Evolutionary conservation across 306 rosid species (phyloP).

Genomic region (Cajanus cajan): DNA sequence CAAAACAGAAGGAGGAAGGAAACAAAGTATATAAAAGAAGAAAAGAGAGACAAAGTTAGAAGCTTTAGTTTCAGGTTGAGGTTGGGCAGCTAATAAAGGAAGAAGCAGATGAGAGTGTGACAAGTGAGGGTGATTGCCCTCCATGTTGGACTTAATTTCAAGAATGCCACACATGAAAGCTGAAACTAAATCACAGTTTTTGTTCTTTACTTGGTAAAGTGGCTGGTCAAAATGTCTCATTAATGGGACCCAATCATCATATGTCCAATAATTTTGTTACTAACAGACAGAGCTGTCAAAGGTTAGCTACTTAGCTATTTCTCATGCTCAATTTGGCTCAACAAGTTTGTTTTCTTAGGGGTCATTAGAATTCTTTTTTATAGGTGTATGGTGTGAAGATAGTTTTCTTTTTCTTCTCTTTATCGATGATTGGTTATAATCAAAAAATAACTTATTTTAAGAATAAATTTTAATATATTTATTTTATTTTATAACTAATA

Average conservation of each 20-base stretch:
- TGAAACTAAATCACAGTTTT: not conserved
- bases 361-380: not conserved
- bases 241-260: slow-evolving; percentile 25
- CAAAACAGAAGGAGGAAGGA: slow-evolving; percentile 42
- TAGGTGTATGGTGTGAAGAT: too few species aligned
- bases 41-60: slow-evolving; percentile 35
- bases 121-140: slow-evolving; percentile 24
- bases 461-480: too few species aligned
- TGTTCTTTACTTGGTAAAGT: not conserved
- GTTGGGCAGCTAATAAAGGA: slow-evolving; percentile 50
- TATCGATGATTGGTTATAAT: too few species aligned
- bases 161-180: slow-evolving; percentile 27
- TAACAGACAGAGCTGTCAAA: not conserved
- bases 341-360: not conserved
- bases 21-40: not conserved
- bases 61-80: slow-evolving; percentile 28
- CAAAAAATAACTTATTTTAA: too few species aligned
- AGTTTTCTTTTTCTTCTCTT: too few species aligned
- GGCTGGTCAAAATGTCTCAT: slow-evolving; percentile 36
- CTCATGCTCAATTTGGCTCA: not conserved
- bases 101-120: slow-evolving; percentile 40
- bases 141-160: slow-evolving; percentile 7
- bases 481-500: too few species aligned
- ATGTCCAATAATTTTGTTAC: not conserved
- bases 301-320: not conserved